These are phyloP conservation scores for Colletotrichum nymphaeae DNA, from an alignment of 2,329 filamentous ascomycete species.

Conservation along the genomic window DNA sequence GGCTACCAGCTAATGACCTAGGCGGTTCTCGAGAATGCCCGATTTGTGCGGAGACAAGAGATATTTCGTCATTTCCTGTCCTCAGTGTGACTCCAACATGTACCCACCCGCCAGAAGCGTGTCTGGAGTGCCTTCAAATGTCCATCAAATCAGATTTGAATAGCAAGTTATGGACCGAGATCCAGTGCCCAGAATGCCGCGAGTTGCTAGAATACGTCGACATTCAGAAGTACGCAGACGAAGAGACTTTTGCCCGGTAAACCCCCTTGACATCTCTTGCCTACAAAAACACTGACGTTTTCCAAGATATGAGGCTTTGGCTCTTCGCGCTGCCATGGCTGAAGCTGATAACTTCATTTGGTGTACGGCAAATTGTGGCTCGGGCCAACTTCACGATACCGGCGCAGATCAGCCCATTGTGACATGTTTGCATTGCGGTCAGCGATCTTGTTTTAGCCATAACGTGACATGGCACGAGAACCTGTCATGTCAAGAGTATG, in stretches of 20 bases:
- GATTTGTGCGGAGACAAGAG: constrained; percentile 50
- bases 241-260: constrained; percentile 55
- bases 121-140: constrained; percentile 47
- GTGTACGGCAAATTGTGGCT: constrained; percentile 64
- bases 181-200: constrained; percentile 65
- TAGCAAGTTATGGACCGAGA: constrained; percentile 53
- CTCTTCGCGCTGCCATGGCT: constrained; percentile 55
- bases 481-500: constrained; percentile 56
- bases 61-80: constrained; percentile 44
- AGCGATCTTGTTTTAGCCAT: constrained; percentile 56
- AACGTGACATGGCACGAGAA: constrained; percentile 54
- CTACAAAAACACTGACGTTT: background rate
- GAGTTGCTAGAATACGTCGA: constrained; percentile 54
- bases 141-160: constrained; percentile 49
- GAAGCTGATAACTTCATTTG: constrained; percentile 60
- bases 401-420: constrained; percentile 53
- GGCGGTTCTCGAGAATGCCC: constrained; percentile 45
- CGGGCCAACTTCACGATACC: constrained; percentile 62
- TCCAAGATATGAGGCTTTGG: constrained; percentile 55
- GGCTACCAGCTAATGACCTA: constrained; percentile 39
- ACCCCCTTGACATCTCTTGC: background rate
- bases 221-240: constrained; percentile 57
- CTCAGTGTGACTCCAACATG: constrained; percentile 47
- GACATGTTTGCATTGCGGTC: constrained; percentile 51
- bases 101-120: constrained; percentile 46